Evolutionary conservation across 139 green algal species (phyloP), one percentile per base, ranked within the genome.

Genomic region (Chlamydomonas sphaeroides): DNA sequence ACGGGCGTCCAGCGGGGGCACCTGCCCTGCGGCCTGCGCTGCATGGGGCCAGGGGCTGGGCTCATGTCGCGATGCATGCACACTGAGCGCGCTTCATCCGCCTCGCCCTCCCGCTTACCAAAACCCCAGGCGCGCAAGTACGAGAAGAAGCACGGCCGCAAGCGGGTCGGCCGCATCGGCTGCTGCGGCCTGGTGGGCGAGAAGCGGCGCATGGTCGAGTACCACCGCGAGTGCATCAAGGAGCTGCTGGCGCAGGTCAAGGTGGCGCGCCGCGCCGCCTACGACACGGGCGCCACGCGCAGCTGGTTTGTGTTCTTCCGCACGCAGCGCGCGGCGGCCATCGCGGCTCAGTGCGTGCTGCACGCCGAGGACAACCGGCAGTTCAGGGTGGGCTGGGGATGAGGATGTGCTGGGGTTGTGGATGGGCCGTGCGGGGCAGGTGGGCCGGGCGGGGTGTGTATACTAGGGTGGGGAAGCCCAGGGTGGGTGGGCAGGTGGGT

Each of bases 301-400:
- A 89, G 85, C 56, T 93, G 89, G 89, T 80, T 91, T 62, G 89
- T 93, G 74, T 86, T 93, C 72, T 93, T 93, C 83, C 86, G 84
- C 79, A 87, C 78, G 2, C 86, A 92, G 85, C 49, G 68, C 33
- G 86, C 84, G 5, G 89, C 85, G 3, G 69, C 68, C 14, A 65
- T 86, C 36, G 88, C 85, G 62, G 73, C 84, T 28, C 78, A 79
- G 88, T 63, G 61, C 32, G 53, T 91, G 72, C 86, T 94, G 26
- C 86, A 92, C 42, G 80, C 76, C 7, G 89, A 92, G 68, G 85
- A 90, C 61, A 85, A 83, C 69, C 66, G 74, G 3, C 73, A 76
- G 68, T 94, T 92, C 84, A 71, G 63, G 68, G 87, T 90, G 66
- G 1, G 77, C n/a, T n/a, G n/a, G n/a, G n/a, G n/a, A n/a, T n/a